These are phyloP conservation scores for Rhizophora apiculata DNA, from an alignment of 345 rosid species.

Conservation along the genomic window DNA sequence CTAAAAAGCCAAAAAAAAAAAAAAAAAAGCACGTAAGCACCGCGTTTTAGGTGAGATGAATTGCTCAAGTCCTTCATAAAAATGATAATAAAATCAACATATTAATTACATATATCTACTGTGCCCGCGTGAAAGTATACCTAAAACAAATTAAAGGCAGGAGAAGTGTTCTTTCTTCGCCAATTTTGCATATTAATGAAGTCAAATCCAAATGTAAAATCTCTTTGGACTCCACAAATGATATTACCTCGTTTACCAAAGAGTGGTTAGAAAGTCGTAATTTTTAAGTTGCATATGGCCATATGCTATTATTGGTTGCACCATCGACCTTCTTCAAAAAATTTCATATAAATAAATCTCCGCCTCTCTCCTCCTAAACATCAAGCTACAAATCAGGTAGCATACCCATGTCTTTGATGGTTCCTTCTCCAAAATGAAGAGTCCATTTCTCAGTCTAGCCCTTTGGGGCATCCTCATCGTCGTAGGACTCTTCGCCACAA, in stretches of 20 bases:
- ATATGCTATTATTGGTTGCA: slow-evolving; percentile 9
- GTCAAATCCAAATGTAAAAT: slow-evolving; percentile 27
- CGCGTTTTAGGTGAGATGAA: slow-evolving; percentile 27
- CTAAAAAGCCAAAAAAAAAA: not conserved
- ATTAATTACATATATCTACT: no score
- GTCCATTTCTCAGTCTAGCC: slow-evolving; percentile 10
- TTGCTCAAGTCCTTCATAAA: not conserved
- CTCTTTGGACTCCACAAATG: slow-evolving; percentile 32
- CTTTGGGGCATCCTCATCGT: slow-evolving; percentile 21
- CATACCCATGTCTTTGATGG: not conserved
- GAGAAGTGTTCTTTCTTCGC: not conserved
- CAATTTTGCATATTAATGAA: slow-evolving; percentile 3
- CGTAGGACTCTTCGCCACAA: slow-evolving; percentile 20
- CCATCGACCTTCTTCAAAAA: slow-evolving; percentile 16
- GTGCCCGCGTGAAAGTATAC: not conserved
- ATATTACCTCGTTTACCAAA: not conserved
- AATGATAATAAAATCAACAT: not conserved
- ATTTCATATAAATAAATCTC: slow-evolving; percentile 10
- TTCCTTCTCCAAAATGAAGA: slow-evolving; percentile 22
- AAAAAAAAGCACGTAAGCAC: not conserved
- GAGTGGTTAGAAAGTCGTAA: slow-evolving; percentile 1
- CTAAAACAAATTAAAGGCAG: not conserved
- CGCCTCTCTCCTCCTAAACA: not conserved
- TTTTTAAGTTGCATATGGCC: not conserved
- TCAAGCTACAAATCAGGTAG: not conserved